A percentile compares a stretch with the other conserved stretches of the same genome.
Evolutionary conservation across 257 asterid species (phyloP).

Genomic region (Vinca minor): DNA sequence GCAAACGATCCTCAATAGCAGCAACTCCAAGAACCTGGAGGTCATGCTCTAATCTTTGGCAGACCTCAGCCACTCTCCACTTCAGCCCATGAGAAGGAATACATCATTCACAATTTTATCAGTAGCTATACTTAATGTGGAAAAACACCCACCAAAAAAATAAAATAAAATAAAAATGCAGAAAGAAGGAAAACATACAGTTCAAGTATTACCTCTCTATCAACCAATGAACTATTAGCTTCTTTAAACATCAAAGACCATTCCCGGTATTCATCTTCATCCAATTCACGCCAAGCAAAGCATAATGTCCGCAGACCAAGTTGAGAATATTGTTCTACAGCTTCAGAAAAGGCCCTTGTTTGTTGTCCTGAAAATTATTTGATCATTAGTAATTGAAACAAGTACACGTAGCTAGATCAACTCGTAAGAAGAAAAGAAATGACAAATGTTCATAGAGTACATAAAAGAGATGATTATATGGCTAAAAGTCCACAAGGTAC

Average conservation of each 20-base stretch:
- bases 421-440: not conserved
- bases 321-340: slow-evolving; percentile 92
- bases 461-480: not conserved
- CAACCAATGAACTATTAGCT: slow-evolving; percentile 86
- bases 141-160: too few relatives aligned
- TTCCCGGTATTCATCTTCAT: slow-evolving; percentile 70
- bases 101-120: not conserved
- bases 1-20: slow-evolving; percentile 96
- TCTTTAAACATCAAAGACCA: slow-evolving; percentile 92
- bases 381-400: slow-evolving; percentile 9
- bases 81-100: slow-evolving; percentile 21
- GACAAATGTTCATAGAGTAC: not conserved
- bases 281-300: slow-evolving; percentile 90
- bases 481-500: not conserved
- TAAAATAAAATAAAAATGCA: too few relatives aligned
- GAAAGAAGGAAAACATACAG: not conserved
- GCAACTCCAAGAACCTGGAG: slow-evolving; percentile 93
- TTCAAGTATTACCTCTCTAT: slow-evolving; percentile 67
- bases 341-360: slow-evolving; percentile 61
- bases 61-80: slow-evolving; percentile 99
- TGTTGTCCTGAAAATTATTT: slow-evolving; percentile 67
- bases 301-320: slow-evolving; percentile 92
- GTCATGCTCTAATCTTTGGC: slow-evolving; percentile 83
- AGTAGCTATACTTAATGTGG: not conserved
- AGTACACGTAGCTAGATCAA: not conserved